Conservation (phyloP, 1,284 basidiomycete genomes). For the Ustilago bromivora region DNA sequence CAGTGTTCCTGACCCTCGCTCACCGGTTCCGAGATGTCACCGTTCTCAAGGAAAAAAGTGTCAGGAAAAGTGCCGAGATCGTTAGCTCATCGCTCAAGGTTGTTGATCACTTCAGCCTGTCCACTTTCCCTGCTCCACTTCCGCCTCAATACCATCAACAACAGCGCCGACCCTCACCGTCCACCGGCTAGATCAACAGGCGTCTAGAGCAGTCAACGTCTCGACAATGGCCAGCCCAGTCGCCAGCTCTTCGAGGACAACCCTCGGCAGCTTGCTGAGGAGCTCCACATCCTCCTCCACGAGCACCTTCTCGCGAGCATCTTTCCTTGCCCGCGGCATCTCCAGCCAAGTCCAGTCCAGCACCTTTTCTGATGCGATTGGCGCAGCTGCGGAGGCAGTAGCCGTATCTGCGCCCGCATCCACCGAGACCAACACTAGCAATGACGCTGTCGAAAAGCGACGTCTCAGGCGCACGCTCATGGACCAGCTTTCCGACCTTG, state of each 20-base stretch:
- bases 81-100: background rate
- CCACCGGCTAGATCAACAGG: background rate
- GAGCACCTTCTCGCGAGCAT: conserved; percentile 7
- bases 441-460: conserved; percentile 38
- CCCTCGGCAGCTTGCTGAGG: conserved; percentile 40
- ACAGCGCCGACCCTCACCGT: background rate
- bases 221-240: conserved; percentile 52
- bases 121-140: background rate
- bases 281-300: conserved; percentile 15
- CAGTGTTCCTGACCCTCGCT: background rate
- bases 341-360: conserved; percentile 17
- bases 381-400: conserved; percentile 10
- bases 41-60: conserved; percentile 19
- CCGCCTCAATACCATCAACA: background rate
- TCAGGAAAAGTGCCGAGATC: conserved; percentile 5
- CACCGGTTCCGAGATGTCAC: conserved; percentile 22
- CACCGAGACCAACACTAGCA: conserved; percentile 17
- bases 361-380: conserved; percentile 13
- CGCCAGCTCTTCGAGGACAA: conserved; percentile 49
- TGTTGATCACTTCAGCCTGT: conserved; percentile 5
- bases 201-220: background rate
- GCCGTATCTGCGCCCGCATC: background rate
- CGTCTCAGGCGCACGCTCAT: conserved; percentile 70
- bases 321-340: conserved; percentile 17
- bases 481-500: conserved; percentile 78